These are phyloP conservation scores for Telopea speciosissima DNA, from an alignment of 177 flowering plant genomes.

Conservation along the genomic window DNA sequence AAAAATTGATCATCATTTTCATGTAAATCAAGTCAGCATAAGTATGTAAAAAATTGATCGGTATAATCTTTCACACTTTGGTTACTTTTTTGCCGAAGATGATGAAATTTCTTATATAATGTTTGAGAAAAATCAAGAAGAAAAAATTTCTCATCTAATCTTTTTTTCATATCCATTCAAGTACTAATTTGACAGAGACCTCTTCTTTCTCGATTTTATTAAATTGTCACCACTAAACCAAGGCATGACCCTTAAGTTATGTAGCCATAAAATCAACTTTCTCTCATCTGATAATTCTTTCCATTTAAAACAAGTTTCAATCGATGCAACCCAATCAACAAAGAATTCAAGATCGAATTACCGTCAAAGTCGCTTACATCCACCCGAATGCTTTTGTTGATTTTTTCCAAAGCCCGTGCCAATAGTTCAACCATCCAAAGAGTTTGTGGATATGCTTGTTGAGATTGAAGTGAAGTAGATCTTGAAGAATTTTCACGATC, in stretches of 20 bases:
- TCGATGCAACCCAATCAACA: not conserved
- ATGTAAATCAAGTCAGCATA: not conserved
- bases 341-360: not conserved
- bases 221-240: not conserved
- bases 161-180: not conserved
- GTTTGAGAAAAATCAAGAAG: not conserved
- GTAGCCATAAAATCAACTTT: not conserved
- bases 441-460: too few relatives aligned
- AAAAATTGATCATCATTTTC: conserved; percentile 3
- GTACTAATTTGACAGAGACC: not conserved
- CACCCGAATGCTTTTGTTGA: not conserved
- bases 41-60: too few relatives aligned
- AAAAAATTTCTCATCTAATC: not conserved
- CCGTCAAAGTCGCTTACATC: not conserved
- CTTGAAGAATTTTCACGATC: too few relatives aligned
- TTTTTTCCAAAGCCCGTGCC: not conserved
- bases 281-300: not conserved
- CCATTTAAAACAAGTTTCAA: not conserved
- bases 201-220: not conserved
- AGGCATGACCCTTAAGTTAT: conserved; percentile 3
- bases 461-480: too few relatives aligned
- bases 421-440: not conserved
- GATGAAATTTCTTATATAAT: not conserved
- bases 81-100: not conserved
- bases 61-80: too few relatives aligned